These are phyloP conservation scores for Corynascus novoguineensis DNA, from an alignment of 495 filamentous ascomycete species.

Conservation along the genomic window DNA sequence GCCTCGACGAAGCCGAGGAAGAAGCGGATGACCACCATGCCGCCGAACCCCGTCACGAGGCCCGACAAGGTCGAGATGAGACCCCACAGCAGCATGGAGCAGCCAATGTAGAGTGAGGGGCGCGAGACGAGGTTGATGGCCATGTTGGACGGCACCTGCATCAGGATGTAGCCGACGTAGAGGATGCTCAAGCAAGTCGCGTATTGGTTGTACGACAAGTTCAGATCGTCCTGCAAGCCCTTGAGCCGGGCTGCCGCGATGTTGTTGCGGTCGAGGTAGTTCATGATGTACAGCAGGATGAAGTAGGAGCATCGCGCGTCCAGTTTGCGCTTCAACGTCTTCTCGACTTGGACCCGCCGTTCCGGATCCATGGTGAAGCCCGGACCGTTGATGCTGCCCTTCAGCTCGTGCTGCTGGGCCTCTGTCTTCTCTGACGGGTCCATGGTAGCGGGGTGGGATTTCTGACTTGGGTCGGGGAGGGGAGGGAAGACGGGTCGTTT, in stretches of 20 bases:
- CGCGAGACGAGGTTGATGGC: conserved; percentile 37
- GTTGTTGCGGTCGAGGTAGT: conserved; percentile 67
- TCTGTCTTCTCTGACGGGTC: conserved; percentile 2
- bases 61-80: conserved; percentile 58
- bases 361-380: conserved; percentile 32
- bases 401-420: background rate
- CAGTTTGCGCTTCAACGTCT: conserved; percentile 39
- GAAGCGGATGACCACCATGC: conserved; percentile 59
- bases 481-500: too few relatives aligned
- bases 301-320: conserved; percentile 39
- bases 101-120: conserved; percentile 43
- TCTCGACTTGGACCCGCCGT: conserved; percentile 35
- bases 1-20: conserved; percentile 59
- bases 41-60: conserved; percentile 52
- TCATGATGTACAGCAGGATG: conserved; percentile 62
- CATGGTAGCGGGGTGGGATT: conserved; percentile 5
- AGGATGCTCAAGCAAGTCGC: conserved; percentile 39
- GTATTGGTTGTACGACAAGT: conserved; percentile 36
- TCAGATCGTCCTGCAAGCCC: conserved; percentile 41
- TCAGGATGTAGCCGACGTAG: conserved; percentile 51
- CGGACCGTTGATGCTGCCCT: background rate
- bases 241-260: conserved; percentile 46
- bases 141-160: conserved; percentile 44
- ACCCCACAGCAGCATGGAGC: conserved; percentile 63
- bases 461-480: too few relatives aligned